These are phyloP conservation scores for Viridothelium virens DNA, from an alignment of 495 filamentous ascomycete species.

Conservation along the genomic window DNA sequence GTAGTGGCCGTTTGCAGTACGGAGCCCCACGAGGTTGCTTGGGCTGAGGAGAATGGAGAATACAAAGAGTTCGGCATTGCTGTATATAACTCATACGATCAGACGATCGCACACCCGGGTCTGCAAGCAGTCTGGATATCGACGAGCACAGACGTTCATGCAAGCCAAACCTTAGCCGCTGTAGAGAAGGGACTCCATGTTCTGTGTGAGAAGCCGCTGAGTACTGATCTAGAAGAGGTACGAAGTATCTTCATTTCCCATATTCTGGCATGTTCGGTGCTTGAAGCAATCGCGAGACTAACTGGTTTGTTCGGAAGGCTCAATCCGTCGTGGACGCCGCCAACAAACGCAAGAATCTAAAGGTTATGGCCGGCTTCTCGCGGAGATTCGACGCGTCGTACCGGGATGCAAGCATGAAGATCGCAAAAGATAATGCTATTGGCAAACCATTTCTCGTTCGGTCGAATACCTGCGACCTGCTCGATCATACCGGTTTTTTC, in stretches of 20 bases:
- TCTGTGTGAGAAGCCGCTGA: slow-evolving; percentile 50
- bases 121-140: slow-evolving; percentile 47
- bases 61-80: slow-evolving; percentile 28
- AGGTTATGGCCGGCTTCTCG: slow-evolving; percentile 20
- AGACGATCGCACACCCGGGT: slow-evolving; percentile 49
- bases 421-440: slow-evolving; percentile 12
- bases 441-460: slow-evolving; percentile 16
- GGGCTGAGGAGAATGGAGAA: slow-evolving; percentile 43
- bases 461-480: slow-evolving; percentile 15
- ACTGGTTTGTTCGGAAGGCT: background rate
- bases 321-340: slow-evolving; percentile 13
- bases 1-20: slow-evolving; percentile 48
- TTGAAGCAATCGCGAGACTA: background rate
- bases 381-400: slow-evolving; percentile 20
- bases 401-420: slow-evolving; percentile 13
- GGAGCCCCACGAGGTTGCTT: slow-evolving; percentile 44
- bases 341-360: slow-evolving; percentile 8
- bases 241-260: background rate
- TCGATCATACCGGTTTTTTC: slow-evolving; percentile 18
- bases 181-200: slow-evolving; percentile 47
- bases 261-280: too few species aligned
- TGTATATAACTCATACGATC: slow-evolving; percentile 45
- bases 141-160: slow-evolving; percentile 47
- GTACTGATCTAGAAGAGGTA: slow-evolving; percentile 16
- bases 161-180: slow-evolving; percentile 48